phyloP scores from a whole-genome alignment of 495 filamentous ascomycete genomes.

The Parachaetomium inaequale region DNA sequence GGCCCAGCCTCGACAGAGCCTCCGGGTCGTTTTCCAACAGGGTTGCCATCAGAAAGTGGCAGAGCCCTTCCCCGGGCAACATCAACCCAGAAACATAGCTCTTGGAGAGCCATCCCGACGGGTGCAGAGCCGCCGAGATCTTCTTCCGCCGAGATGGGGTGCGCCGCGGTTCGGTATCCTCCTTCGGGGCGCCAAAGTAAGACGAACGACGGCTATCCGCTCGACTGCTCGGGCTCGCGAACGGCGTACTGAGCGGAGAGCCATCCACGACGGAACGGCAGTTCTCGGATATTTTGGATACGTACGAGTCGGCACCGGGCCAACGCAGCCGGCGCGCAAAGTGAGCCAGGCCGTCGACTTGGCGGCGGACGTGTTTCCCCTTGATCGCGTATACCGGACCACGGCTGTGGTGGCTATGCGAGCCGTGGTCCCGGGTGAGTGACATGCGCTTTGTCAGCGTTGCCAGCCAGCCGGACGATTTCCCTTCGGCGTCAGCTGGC shows the following conservation, averaged over 20 bases:
- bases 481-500: slow-evolving; percentile 27
- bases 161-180: slow-evolving; percentile 26
- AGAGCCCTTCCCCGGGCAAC: slow-evolving; percentile 68
- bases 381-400: slow-evolving; percentile 41
- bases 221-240: slow-evolving; percentile 32
- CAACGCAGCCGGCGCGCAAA: slow-evolving; percentile 56
- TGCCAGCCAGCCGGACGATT: slow-evolving; percentile 47
- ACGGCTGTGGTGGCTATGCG: slow-evolving; percentile 32
- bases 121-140: slow-evolving; percentile 46
- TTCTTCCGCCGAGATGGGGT: slow-evolving; percentile 33
- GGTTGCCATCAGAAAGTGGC: slow-evolving; percentile 74
- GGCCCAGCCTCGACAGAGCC: slow-evolving; percentile 62
- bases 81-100: slow-evolving; percentile 76
- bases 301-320: slow-evolving; percentile 46
- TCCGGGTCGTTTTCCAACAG: slow-evolving; percentile 70
- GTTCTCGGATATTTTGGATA: slow-evolving; percentile 40
- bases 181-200: slow-evolving; percentile 35
- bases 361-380: slow-evolving; percentile 46
- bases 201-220: slow-evolving; percentile 41
- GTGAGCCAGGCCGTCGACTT: slow-evolving; percentile 53
- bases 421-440: slow-evolving; percentile 38
- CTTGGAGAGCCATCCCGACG: slow-evolving; percentile 74
- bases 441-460: slow-evolving; percentile 52
- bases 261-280: slow-evolving; percentile 37
- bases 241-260: slow-evolving; percentile 42